A percentile compares a stretch with the other conserved stretches of the same genome.
These are phyloP conservation scores for Neurospora intermedia DNA, from an alignment of 495 filamentous ascomycete species.

Conservation along the genomic window DNA sequence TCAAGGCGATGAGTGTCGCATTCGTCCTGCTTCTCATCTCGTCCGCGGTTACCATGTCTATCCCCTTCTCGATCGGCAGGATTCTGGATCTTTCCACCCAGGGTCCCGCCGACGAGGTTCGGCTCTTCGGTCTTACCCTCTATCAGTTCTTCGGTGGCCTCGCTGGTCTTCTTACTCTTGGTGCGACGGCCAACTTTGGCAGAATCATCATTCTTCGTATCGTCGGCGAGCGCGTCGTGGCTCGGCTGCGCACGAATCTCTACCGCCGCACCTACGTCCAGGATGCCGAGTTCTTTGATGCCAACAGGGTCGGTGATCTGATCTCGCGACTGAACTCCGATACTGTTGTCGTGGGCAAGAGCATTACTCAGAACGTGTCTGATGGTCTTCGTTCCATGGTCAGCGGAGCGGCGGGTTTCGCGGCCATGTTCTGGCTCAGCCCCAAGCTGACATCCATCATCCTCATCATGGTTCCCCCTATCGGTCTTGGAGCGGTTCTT, in stretches of 20 bases:
- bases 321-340: constrained; percentile 93
- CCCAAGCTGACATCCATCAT: constrained; percentile 82
- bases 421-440: constrained; percentile 86
- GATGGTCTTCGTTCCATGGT: constrained; percentile 84
- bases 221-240: constrained; percentile 88
- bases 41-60: constrained; percentile 82
- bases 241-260: constrained; percentile 76
- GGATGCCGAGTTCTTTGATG: constrained; percentile 98
- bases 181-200: constrained; percentile 70
- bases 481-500: constrained; percentile 83
- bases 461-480: constrained; percentile 76
- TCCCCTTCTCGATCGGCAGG: constrained; percentile 91
- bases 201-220: constrained; percentile 90
- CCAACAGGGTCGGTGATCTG: constrained; percentile 89
- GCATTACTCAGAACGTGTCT: constrained; percentile 93
- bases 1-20: constrained; percentile 64
- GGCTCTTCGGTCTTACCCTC: constrained; percentile 25
- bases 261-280: constrained; percentile 86
- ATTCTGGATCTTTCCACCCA: constrained; percentile 64
- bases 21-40: constrained; percentile 79
- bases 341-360: constrained; percentile 95
- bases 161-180: constrained; percentile 24
- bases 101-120: constrained; percentile 21
- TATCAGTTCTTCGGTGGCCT: constrained; percentile 31
- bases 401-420: constrained; percentile 78